These are phyloP conservation scores for Tolypocladium guangdongense DNA, from an alignment of 2,329 filamentous ascomycete species.

Conservation along the genomic window DNA sequence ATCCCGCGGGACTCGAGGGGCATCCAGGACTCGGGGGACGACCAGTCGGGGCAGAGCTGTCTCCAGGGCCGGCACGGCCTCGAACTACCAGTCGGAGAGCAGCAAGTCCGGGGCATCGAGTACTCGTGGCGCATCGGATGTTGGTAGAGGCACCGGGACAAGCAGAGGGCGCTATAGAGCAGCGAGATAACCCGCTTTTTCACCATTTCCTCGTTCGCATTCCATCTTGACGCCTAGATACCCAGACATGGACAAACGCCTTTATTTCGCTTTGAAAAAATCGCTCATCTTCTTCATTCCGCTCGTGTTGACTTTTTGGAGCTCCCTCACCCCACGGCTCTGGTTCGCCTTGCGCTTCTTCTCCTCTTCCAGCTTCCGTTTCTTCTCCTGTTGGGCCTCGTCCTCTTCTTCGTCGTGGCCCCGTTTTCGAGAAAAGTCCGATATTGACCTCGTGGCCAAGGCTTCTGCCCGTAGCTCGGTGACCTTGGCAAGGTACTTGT, in stretches of 20 bases:
- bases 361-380: slow-evolving; percentile 76
- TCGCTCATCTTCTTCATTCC: slow-evolving; percentile 97
- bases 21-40: slow-evolving; percentile 16
- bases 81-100: slow-evolving; percentile 16
- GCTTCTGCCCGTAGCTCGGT: slow-evolving; percentile 61
- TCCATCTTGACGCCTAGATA: slow-evolving; percentile 12
- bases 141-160: slow-evolving; percentile 22
- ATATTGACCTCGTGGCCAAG: slow-evolving; percentile 52
- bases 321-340: slow-evolving; percentile 63
- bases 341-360: slow-evolving; percentile 68
- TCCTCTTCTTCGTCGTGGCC: slow-evolving; percentile 56
- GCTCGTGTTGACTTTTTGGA: slow-evolving; percentile 81
- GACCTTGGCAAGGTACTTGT: slow-evolving; percentile 57
- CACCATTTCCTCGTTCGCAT: slow-evolving; percentile 6
- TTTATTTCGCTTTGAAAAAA: slow-evolving; percentile 69
- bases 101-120: slow-evolving; percentile 15
- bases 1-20: slow-evolving; percentile 18
- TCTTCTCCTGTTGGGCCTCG: slow-evolving; percentile 62
- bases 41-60: slow-evolving; percentile 16
- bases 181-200: slow-evolving; percentile 12
- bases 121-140: slow-evolving; percentile 22
- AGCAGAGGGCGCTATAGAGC: slow-evolving; percentile 22
- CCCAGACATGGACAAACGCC: slow-evolving; percentile 13
- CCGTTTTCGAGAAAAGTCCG: slow-evolving; percentile 63
- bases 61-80: slow-evolving; percentile 14